A percentile compares a stretch with the other conserved stretches of the same genome.
phyloP scores from a whole-genome alignment of 306 rosid species.

The Astragalus membranaceus region DNA sequence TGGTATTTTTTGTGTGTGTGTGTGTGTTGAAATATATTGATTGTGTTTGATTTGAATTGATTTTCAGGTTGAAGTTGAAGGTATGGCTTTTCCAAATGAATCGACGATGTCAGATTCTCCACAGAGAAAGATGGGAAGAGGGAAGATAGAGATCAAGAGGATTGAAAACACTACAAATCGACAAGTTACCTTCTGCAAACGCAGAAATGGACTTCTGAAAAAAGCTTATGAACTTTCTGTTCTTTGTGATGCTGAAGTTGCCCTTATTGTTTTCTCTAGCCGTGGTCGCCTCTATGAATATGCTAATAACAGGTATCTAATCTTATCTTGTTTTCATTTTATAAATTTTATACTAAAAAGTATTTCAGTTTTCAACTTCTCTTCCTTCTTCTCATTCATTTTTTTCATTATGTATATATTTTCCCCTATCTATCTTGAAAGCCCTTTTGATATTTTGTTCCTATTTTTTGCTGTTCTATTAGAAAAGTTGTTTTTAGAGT shows the following conservation, averaged over 20 bases:
- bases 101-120: conserved; percentile 47
- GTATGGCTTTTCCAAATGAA: conserved; percentile 56
- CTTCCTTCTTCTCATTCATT: neutral
- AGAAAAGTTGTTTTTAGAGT: neutral
- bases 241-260: conserved; percentile 97
- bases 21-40: neutral
- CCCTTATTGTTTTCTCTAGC: conserved; percentile 92
- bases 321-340: neutral
- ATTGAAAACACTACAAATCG: conserved; percentile 98
- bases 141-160: conserved; percentile 96
- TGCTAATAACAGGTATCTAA: conserved; percentile 86
- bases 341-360: too few species aligned
- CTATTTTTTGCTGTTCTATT: neutral
- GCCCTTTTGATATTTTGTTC: neutral
- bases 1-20: neutral
- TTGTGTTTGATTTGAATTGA: neutral
- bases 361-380: neutral
- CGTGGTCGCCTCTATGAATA: conserved; percentile 96
- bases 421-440: too few species aligned
- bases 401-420: too few species aligned
- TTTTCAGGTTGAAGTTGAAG: conserved; percentile 33
- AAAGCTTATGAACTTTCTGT: conserved; percentile 98
- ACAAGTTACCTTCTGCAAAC: conserved; percentile 95
- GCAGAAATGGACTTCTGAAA: conserved; percentile 84
- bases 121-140: conserved; percentile 86